These are phyloP conservation scores for Sporothrix pallida DNA, from an alignment of 2,329 filamentous ascomycete species.

Conservation along the genomic window DNA sequence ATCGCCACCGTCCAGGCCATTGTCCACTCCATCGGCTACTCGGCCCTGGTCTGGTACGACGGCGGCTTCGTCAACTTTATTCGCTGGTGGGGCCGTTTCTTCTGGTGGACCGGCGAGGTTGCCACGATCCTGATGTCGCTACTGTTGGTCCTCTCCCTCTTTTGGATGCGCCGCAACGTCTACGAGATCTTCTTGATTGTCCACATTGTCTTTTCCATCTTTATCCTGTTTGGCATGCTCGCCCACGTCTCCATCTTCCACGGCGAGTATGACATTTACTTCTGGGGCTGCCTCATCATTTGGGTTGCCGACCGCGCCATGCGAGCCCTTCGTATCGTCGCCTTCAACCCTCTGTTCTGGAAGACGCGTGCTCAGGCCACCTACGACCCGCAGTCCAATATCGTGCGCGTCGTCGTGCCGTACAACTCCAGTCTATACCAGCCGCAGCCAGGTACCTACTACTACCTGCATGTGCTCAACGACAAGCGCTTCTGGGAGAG, in stretches of 20 bases:
- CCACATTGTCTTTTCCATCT: slow-evolving; percentile 51
- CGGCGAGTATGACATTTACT: slow-evolving; percentile 49
- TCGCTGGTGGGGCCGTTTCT: slow-evolving; percentile 12
- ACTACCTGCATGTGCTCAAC: slow-evolving; percentile 53
- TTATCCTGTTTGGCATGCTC: slow-evolving; percentile 48
- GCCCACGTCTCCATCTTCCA: slow-evolving; percentile 50
- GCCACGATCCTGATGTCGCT: slow-evolving; percentile 55
- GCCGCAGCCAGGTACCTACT: slow-evolving; percentile 51
- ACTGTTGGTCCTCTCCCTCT: slow-evolving; percentile 55
- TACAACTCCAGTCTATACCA: slow-evolving; percentile 41
- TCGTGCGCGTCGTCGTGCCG: slow-evolving; percentile 51
- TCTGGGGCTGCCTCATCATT: slow-evolving; percentile 32
- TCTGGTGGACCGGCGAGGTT: slow-evolving; percentile 37
- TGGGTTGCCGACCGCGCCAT: slow-evolving; percentile 37
- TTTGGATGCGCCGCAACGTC: slow-evolving; percentile 57
- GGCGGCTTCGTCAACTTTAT: slow-evolving; percentile 13
- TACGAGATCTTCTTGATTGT: slow-evolving; percentile 58
- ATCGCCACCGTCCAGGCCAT: slow-evolving; percentile 67
- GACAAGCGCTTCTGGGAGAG: slow-evolving; percentile 54
- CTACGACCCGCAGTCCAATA: slow-evolving; percentile 50
- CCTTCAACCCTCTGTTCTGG: slow-evolving; percentile 45
- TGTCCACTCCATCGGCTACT: slow-evolving; percentile 66
- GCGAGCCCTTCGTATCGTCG: slow-evolving; percentile 51
- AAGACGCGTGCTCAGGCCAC: slow-evolving; percentile 43
- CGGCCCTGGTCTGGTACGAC: slow-evolving; percentile 47